Conservation (phyloP, 2,329 filamentous ascomycete species). For the Lasiodiplodia sp. region DNA sequence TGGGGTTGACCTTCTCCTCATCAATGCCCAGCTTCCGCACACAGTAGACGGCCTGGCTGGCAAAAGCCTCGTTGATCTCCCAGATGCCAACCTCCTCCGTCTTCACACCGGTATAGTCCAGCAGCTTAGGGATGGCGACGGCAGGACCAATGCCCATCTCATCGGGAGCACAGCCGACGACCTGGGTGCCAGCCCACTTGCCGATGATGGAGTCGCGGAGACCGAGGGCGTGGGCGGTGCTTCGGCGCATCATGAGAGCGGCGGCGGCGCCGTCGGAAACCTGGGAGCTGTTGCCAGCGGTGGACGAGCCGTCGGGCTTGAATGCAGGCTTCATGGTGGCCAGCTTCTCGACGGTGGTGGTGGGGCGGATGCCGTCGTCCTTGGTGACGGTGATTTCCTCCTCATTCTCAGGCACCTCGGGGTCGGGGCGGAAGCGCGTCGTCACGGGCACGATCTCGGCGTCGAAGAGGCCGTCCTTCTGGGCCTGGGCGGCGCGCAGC, state of each 20-base stretch:
- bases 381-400: constrained; percentile 71
- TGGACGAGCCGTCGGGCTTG: constrained; percentile 74
- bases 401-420: constrained; percentile 57
- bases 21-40: constrained; percentile 74
- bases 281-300: constrained; percentile 85
- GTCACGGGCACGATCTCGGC: constrained; percentile 81
- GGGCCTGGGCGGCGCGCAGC: constrained; percentile 73
- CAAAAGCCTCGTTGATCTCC: constrained; percentile 91
- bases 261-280: constrained; percentile 89
- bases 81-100: constrained; percentile 79
- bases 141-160: constrained; percentile 96
- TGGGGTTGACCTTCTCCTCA: constrained; percentile 80
- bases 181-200: constrained; percentile 79
- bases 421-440: constrained; percentile 71
- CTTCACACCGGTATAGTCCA: constrained; percentile 71
- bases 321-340: constrained; percentile 87
- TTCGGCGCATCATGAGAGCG: constrained; percentile 82
- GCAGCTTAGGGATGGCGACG: constrained; percentile 81
- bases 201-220: constrained; percentile 74
- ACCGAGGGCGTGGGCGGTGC: constrained; percentile 76
- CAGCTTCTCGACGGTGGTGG: constrained; percentile 73
- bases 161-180: constrained; percentile 81
- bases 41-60: constrained; percentile 72
- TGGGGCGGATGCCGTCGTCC: constrained; percentile 83
- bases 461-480: constrained; percentile 73